A percentile compares a stretch with the other conserved stretches of the same genome.
Evolutionary conservation across 2,329 filamentous ascomycete species (phyloP).

Genomic region (Scedosporium minutisporum): DNA sequence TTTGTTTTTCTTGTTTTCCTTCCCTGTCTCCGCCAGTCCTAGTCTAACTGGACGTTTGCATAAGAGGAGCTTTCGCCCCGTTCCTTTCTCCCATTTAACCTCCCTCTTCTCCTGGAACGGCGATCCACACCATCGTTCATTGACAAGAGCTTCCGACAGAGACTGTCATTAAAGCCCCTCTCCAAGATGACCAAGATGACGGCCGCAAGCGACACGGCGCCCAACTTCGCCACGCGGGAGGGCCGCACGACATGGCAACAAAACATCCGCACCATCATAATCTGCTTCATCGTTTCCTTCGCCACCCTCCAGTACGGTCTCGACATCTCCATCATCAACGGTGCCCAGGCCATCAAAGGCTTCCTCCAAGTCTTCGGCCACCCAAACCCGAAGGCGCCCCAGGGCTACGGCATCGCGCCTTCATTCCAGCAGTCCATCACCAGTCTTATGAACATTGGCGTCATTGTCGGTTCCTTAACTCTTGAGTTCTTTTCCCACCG

Average conservation of each 20-base stretch:
- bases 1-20: neutral
- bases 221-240: slow-evolving; percentile 3
- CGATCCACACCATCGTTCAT: neutral
- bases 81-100: neutral
- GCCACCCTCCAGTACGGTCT: slow-evolving; percentile 6
- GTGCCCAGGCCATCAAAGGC: slow-evolving; percentile 5
- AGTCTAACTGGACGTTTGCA: neutral
- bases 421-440: slow-evolving; percentile 9
- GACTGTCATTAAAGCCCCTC: neutral
- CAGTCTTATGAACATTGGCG: slow-evolving; percentile 9
- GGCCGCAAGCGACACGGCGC: neutral
- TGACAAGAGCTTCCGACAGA: neutral
- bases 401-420: slow-evolving; percentile 4
- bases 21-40: neutral
- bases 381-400: slow-evolving; percentile 1
- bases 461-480: slow-evolving; percentile 8
- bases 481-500: slow-evolving; percentile 9
- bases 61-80: neutral
- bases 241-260: slow-evolving; percentile 5
- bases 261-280: neutral
- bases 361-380: slow-evolving; percentile 5
- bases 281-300: slow-evolving; percentile 4
- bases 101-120: neutral
- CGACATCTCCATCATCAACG: slow-evolving; percentile 6
- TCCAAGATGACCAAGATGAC: neutral